Percentiles rank a stretch among this genome's conserved stretches.
Conservation (phyloP, 2,329 filamentous ascomycete species). For the Talaromyces sp. region DNA sequence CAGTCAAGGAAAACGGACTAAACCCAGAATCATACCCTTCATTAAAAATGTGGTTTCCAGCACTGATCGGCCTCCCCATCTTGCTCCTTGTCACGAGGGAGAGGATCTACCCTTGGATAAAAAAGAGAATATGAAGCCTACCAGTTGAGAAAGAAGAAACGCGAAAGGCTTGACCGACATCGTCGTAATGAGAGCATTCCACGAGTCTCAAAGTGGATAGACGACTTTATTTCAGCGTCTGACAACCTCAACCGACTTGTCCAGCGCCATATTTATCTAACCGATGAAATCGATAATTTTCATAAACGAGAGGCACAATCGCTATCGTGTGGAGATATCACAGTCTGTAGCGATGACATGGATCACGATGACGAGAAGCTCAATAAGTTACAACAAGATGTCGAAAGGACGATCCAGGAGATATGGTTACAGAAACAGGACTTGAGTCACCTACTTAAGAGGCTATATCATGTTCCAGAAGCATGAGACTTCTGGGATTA, state of each 20-base stretch:
- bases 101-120: neutral
- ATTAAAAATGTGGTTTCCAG: conserved; percentile 2
- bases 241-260: neutral
- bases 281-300: conserved; percentile 1
- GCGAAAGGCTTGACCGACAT: neutral
- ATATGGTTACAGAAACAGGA: neutral
- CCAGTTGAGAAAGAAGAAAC: neutral
- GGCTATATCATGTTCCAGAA: neutral
- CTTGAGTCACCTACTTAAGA: neutral
- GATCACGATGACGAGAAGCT: neutral
- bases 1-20: neutral
- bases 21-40: neutral
- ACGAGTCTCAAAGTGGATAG: conserved; percentile 3
- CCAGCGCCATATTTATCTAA: conserved; percentile 6
- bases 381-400: neutral
- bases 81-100: neutral
- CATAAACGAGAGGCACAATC: conserved; percentile 2
- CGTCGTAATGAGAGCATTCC: neutral
- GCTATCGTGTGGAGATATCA: neutral
- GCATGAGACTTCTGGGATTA: neutral
- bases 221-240: neutral
- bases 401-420: neutral
- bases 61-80: conserved; percentile 4
- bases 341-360: neutral
- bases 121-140: conserved; percentile 3